Evolutionary conservation across 768 basidiomycete genomes (phyloP).

Genomic region (Cantharellus cinnabarinus): DNA sequence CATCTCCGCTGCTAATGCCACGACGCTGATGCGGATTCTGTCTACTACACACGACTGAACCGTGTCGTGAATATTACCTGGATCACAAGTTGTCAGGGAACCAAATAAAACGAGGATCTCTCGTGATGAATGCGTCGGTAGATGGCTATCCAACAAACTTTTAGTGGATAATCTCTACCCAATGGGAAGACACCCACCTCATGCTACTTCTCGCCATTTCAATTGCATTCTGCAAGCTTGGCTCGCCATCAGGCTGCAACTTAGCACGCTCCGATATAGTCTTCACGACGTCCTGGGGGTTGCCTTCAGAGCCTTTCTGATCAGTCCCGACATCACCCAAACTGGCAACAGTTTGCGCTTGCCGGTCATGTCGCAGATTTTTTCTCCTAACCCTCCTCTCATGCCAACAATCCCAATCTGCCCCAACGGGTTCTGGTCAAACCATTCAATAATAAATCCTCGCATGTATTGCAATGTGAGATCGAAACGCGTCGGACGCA

Average conservation of each 20-base stretch:
- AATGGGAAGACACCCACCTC: conserved; percentile 31
- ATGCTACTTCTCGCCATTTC: conserved; percentile 90
- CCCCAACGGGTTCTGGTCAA: conserved; percentile 96
- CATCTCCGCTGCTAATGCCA: conserved; percentile 94
- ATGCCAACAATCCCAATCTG: conserved; percentile 92
- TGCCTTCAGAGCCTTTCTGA: conserved; percentile 31
- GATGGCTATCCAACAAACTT: conserved; percentile 36
- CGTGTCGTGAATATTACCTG: conserved; percentile 88
- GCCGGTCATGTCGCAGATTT: conserved; percentile 87
- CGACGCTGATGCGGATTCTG: conserved; percentile 78
- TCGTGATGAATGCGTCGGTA: conserved; percentile 92
- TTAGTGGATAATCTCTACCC: not conserved
- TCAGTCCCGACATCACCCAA: not conserved
- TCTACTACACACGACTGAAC: conserved; percentile 66
- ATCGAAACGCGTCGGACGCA: conserved; percentile 87
- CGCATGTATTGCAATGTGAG: conserved; percentile 75
- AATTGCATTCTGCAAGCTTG: conserved; percentile 91
- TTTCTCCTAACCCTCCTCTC: conserved; percentile 77
- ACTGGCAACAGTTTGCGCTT: conserved; percentile 9
- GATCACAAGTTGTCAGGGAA: conserved; percentile 90
- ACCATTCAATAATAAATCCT: conserved; percentile 91
- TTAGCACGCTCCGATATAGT: conserved; percentile 69
- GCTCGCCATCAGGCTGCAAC: conserved; percentile 78
- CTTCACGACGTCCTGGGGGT: conserved; percentile 88
- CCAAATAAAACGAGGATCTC: conserved; percentile 91